Base-by-base conservation (phyloP, 2,329 filamentous ascomycete species). In the Peltaster fructicola region DNA sequence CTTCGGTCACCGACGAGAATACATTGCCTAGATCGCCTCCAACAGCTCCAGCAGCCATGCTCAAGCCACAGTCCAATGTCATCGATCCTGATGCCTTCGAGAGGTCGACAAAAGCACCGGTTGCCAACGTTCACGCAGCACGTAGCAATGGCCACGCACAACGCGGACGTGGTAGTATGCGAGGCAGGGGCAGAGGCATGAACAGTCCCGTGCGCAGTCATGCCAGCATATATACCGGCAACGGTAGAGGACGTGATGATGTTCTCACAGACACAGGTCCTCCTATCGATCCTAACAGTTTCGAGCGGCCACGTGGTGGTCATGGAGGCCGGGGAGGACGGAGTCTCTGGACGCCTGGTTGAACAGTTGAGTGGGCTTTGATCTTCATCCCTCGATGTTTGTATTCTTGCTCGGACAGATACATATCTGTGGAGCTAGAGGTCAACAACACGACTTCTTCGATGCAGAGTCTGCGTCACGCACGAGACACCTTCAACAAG, bases 31-130 rank as follows among this genome's bases (percentile, higher is more conserved):
- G 39, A 22, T 35, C 38, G 9, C 38, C 47, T 6, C 44, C 44
- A 7, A 40, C 37, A 17, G 42, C 39, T 15, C 41, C 44, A 10
- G 40, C 45, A 29, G 40, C 41, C 8, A 44, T 48, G 37, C 27
- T 43, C n/a, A 32, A 34, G 8, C 38, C 38, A 25, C 32, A 35
- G 19, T 17, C 34, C 3, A 40, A 40, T n/a, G 45, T 59, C 19
- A 51, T 54, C 29, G 58, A 61, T 30, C 57, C 58, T 6, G 56
- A 61, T 32, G 51, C 56, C 11, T 62, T 62, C 33, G 51, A 44
- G n/a, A 51, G 57, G 9, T 9, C 31, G 10, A 20, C 24, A 10
- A 17, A 10, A 14, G 10, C 32, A 20, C 17, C 23, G 4, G 15
- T 26, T 7, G 15, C 15, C 14, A 25, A 30, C 10, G 22, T 24